Evolutionary conservation across 2,329 filamentous ascomycete species (phyloP).

Genomic region (Emmonsiellopsis sp.): DNA sequence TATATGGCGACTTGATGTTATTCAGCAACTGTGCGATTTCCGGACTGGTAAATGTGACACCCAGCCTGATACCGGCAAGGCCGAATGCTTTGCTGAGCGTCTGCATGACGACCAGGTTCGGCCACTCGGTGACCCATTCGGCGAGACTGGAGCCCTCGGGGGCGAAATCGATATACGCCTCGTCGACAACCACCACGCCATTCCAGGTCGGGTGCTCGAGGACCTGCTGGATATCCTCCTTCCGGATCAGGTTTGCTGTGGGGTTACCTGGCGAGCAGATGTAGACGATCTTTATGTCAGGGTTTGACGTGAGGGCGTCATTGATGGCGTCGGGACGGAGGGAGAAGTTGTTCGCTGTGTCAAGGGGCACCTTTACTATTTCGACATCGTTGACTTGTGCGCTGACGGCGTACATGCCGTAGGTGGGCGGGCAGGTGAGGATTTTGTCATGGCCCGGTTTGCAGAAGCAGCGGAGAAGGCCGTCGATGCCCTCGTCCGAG

Average conservation of each 20-base stretch:
- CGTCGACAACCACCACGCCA: slow-evolving; percentile 83
- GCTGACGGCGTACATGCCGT: slow-evolving; percentile 96
- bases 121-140: slow-evolving; percentile 85
- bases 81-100: slow-evolving; percentile 98
- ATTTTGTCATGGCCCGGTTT: slow-evolving; percentile 78
- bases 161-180: slow-evolving; percentile 95
- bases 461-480: slow-evolving; percentile 87
- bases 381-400: slow-evolving; percentile 88
- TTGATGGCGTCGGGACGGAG: slow-evolving; percentile 63
- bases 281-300: slow-evolving; percentile 76
- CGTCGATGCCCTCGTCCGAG: slow-evolving; percentile 94
- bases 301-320: slow-evolving; percentile 52
- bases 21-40: slow-evolving; percentile 75
- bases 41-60: slow-evolving; percentile 69
- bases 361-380: slow-evolving; percentile 76
- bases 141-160: slow-evolving; percentile 70
- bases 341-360: slow-evolving; percentile 60
- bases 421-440: slow-evolving; percentile 89
- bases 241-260: slow-evolving; percentile 68
- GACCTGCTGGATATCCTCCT: slow-evolving; percentile 61
- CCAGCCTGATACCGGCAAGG: slow-evolving; percentile 83
- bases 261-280: slow-evolving; percentile 94
- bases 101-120: slow-evolving; percentile 95
- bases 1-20: slow-evolving; percentile 91
- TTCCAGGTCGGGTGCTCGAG: slow-evolving; percentile 90